Percentiles rank a stretch among this genome's conserved stretches.
Conservation (phyloP, 2,329 filamentous ascomycete species). For the Podosphaera fusca region DNA sequence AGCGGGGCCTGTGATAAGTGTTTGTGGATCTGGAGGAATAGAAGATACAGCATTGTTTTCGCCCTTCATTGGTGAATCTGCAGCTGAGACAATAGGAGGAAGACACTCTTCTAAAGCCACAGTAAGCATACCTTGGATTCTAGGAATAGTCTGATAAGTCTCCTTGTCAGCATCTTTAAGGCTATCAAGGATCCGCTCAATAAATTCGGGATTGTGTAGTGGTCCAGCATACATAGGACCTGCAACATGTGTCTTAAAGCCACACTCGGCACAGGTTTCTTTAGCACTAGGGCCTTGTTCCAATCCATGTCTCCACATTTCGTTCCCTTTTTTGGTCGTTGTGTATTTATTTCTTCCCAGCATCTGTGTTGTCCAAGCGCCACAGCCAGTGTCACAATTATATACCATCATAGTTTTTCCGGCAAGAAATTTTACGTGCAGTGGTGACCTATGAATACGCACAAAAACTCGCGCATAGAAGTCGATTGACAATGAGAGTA, state of each 20-base stretch:
- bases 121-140: conserved; percentile 78
- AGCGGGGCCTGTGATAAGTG: conserved; percentile 27
- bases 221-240: conserved; percentile 92
- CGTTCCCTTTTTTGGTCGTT: conserved; percentile 45
- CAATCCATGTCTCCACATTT: conserved; percentile 54
- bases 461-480: conserved; percentile 88
- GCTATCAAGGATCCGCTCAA: conserved; percentile 52
- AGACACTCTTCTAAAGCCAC: conserved; percentile 57
- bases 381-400: conserved; percentile 74
- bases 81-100: conserved; percentile 4
- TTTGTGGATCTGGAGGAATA: background rate
- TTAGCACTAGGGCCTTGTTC: conserved; percentile 45
- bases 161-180: conserved; percentile 42
- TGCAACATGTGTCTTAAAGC: conserved; percentile 61
- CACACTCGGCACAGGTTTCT: conserved; percentile 58
- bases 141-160: conserved; percentile 55
- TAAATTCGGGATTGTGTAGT: conserved; percentile 64
- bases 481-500: conserved; percentile 84
- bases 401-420: conserved; percentile 87
- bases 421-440: conserved; percentile 71
- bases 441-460: conserved; percentile 53
- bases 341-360: conserved; percentile 45
- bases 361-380: conserved; percentile 70
- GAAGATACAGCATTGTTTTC: conserved; percentile 4
- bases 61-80: conserved; percentile 19